Base-by-base conservation (phyloP, 768 basidiomycete genomes). In the Leucocoprinus leucothites region DNA sequence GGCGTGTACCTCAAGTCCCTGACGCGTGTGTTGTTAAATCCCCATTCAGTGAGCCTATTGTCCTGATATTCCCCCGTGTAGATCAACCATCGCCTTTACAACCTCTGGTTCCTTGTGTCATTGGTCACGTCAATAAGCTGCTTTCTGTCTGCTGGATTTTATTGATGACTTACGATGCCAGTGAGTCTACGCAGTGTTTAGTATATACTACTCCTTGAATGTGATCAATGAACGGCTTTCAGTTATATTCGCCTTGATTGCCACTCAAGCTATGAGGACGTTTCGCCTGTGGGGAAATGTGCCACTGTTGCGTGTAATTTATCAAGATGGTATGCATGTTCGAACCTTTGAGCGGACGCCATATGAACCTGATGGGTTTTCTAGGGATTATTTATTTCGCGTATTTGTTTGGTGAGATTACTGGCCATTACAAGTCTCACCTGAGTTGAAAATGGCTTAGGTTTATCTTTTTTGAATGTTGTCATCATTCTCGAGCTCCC, bases 361-460 rank as follows among this genome's bases (percentile, higher is more conserved):
- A 24, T 18, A 43, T 9, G 16, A 26, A 16, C 28, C 38, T 43
- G 11, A 40, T 16, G 6, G 31, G 31, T 11, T 11, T n/a, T 48
- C 6, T 25, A 56, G 53, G 45, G 26, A 46, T 56, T 21, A 47
- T 56, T 35, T 56, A 56, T 56, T 56, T 38, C 36, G 16, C 48
- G 19, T 56, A 56, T 40, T 48, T 56, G n/a, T 48, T 56, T 19
- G 46, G 45, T 56, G 11, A 38, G 31, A 31, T 26, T 21, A 18
- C 49, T 22, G 26, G 11, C 16, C n/a, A 22, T 11, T 16, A 9
- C 8, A 11, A 18, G 16, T 31, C 31, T 14, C 35, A 14, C 8
- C 11, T 25, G 16, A n/a, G n/a, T n/a, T n/a, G n/a, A n/a, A n/a
- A n/a, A n/a, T 11, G 13, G 16, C 2, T 25, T 28, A 53, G 52